phyloP scores from a whole-genome alignment of 208 protist genomes.

The Trichomonas tenax region DNA sequence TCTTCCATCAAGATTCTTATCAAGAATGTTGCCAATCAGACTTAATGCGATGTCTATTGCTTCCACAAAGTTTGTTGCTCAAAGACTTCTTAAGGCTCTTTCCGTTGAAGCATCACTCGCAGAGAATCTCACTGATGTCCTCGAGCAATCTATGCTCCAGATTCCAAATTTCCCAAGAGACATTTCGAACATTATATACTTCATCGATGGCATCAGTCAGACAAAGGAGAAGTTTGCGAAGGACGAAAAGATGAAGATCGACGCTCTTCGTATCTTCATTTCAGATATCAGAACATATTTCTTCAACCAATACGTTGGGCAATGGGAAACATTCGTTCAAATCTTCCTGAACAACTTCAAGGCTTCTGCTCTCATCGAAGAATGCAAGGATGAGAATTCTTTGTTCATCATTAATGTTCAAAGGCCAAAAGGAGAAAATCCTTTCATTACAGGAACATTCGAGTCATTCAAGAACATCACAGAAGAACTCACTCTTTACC shows the following conservation, averaged over 20 bases:
- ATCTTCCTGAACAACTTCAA: background rate
- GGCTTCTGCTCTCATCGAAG: background rate
- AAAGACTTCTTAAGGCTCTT: background rate
- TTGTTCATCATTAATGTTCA: background rate
- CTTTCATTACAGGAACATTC: background rate
- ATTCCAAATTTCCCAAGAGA: background rate
- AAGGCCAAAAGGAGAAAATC: background rate
- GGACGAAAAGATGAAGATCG: background rate
- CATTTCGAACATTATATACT: background rate
- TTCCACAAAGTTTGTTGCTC: background rate
- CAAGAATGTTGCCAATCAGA: background rate
- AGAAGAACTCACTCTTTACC: slow-evolving; percentile 8
- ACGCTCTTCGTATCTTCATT: background rate
- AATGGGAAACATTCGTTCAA: background rate
- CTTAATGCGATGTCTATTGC: background rate
- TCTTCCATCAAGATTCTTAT: background rate
- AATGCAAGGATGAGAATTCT: background rate
- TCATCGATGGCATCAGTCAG: background rate
- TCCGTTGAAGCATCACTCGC: background rate
- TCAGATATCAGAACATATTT: background rate
- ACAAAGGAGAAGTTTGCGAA: background rate
- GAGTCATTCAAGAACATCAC: background rate
- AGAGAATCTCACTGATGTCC: background rate
- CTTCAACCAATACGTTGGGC: background rate
- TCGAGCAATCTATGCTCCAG: background rate